These are phyloP conservation scores for Ceratobasidium sp. DNA, from an alignment of 1,284 basidiomycete genomes.

Conservation along the genomic window DNA sequence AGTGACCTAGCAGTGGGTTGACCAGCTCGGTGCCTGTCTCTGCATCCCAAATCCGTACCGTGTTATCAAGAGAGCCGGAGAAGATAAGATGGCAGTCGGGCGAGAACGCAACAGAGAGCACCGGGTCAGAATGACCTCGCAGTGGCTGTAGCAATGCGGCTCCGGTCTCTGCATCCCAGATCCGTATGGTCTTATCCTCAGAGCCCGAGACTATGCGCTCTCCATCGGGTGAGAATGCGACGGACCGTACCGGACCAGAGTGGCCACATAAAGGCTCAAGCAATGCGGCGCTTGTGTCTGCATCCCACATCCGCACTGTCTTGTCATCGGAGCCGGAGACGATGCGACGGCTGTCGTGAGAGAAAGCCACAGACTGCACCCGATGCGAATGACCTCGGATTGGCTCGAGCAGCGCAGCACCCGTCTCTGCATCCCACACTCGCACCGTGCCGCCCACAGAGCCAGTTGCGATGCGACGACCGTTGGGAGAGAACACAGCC, in stretches of 20 bases:
- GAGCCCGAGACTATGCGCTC: constrained; percentile 26
- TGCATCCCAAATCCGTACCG: constrained; percentile 28
- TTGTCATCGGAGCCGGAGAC: too few relatives aligned
- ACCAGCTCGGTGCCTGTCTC: background rate
- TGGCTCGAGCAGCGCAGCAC: too few relatives aligned
- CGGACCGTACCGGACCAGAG: too few relatives aligned
- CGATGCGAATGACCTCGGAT: too few relatives aligned
- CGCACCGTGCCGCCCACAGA: too few relatives aligned
- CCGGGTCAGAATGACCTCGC: constrained; percentile 10
- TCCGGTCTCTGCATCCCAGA: constrained; percentile 13
- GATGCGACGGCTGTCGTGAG: background rate
- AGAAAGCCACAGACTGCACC: too few relatives aligned
- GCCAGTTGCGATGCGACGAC: too few relatives aligned
- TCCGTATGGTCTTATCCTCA: constrained; percentile 9
- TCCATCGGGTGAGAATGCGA: constrained; percentile 2
- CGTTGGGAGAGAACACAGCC: background rate
- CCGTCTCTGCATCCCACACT: too few relatives aligned
- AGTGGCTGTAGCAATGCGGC: background rate
- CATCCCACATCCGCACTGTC: constrained; percentile 24
- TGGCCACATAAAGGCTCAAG: too few relatives aligned
- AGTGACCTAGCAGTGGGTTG: constrained; percentile 34
- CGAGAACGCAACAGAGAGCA: constrained; percentile 25
- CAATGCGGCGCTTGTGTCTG: background rate
- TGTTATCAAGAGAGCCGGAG: constrained; percentile 20
- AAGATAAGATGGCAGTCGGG: constrained; percentile 23